phyloP scores from a whole-genome alignment of 208 protist species.

The Trypanosoma boissoni region DNA sequence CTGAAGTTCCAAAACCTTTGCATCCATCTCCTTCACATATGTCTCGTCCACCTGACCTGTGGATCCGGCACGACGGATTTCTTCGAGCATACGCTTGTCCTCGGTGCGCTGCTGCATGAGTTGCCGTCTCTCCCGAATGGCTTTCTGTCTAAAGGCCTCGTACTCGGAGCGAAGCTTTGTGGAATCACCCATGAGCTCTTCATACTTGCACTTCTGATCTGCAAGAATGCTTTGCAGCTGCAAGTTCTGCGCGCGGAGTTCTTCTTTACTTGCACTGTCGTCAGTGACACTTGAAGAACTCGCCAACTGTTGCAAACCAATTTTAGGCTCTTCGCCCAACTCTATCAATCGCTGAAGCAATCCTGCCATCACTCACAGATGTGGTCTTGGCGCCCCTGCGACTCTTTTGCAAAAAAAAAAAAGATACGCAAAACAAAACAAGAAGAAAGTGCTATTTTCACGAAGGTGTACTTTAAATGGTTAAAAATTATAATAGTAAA shows the following conservation, averaged over 20 bases:
- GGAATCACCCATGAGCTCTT: conserved; percentile 29
- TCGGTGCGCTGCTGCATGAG: conserved; percentile 22
- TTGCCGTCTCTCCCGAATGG: conserved; percentile 18
- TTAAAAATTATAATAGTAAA: no score
- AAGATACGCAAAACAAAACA: neutral
- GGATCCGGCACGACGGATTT: conserved; percentile 29
- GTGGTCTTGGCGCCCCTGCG: neutral
- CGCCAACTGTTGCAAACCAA: neutral
- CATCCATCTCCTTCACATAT: conserved; percentile 29
- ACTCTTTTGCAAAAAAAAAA: conserved; percentile 9
- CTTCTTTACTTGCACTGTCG: neutral
- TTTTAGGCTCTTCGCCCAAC: conserved; percentile 15
- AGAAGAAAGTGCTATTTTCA: no score
- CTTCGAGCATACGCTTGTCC: conserved; percentile 37
- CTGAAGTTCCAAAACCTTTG: conserved; percentile 24
- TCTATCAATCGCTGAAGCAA: conserved; percentile 32
- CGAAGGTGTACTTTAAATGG: no score
- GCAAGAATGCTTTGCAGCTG: conserved; percentile 23
- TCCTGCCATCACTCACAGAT: neutral
- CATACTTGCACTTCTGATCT: conserved; percentile 32
- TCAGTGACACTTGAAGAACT: neutral
- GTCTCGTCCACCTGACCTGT: conserved; percentile 30
- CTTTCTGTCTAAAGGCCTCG: conserved; percentile 29
- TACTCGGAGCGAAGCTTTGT: conserved; percentile 32
- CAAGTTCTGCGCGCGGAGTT: conserved; percentile 1